A percentile compares a stretch with the other conserved stretches of the same genome.
phyloP scores from a whole-genome alignment of 1,284 basidiomycete species.

The Cutaneotrichosporon mucoides region DNA sequence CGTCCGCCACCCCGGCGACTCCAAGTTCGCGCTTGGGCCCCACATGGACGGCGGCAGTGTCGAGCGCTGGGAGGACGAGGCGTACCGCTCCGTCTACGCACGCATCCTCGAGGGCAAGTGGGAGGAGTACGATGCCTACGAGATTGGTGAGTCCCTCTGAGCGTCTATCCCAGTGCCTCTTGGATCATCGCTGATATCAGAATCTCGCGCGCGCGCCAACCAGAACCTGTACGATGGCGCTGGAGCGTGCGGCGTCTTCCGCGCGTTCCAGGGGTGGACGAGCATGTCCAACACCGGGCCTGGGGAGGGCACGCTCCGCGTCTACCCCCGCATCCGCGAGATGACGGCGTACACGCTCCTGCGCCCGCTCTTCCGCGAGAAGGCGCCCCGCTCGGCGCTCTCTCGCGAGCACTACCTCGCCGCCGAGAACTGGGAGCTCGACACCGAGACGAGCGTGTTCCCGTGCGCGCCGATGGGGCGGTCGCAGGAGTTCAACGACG shows the following conservation, averaged over 20 bases:
- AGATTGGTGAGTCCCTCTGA: constrained; percentile 24
- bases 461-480: constrained; percentile 61
- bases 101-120: constrained; percentile 60
- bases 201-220: constrained; percentile 30
- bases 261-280: constrained; percentile 70
- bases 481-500: constrained; percentile 61
- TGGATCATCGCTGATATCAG: constrained; percentile 4
- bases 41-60: constrained; percentile 72
- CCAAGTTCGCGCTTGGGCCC: constrained; percentile 64
- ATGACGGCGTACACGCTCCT: constrained; percentile 72
- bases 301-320: constrained; percentile 67
- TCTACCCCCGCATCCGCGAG: constrained; percentile 69
- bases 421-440: constrained; percentile 61
- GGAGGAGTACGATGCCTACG: constrained; percentile 50
- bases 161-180: no score
- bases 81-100: constrained; percentile 58
- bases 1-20: constrained; percentile 68
- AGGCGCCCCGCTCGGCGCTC: constrained; percentile 17
- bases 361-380: constrained; percentile 64
- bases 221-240: constrained; percentile 46
- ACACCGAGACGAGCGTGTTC: constrained; percentile 59
- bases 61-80: constrained; percentile 72
- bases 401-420: constrained; percentile 48
- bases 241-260: constrained; percentile 61
- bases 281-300: constrained; percentile 59